Conservation (phyloP, 2,329 filamentous ascomycete genomes). For the Scleromitrula shiraiana region DNA sequence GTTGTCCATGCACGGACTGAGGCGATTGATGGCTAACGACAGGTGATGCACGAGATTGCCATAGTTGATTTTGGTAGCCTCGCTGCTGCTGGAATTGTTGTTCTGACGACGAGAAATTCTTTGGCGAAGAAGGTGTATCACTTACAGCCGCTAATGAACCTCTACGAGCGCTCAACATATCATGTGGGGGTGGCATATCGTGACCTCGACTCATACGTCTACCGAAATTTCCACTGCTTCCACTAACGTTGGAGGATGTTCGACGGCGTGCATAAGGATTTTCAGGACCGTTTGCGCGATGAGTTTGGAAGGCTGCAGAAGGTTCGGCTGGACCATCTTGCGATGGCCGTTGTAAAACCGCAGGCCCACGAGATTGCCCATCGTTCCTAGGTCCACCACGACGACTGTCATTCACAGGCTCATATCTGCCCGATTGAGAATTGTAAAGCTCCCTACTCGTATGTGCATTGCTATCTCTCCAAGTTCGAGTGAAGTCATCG, state of each 20-base stretch:
- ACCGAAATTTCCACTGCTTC: constrained; percentile 66
- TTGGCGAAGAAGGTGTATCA: constrained; percentile 44
- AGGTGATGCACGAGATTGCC: constrained; percentile 34
- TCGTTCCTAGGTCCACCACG: constrained; percentile 61
- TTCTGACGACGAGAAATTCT: constrained; percentile 30
- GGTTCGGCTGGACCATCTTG: constrained; percentile 71
- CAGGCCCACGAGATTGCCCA: constrained; percentile 58
- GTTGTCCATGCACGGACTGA: constrained; percentile 25
- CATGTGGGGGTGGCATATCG: constrained; percentile 27
- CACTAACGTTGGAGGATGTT: constrained; percentile 86
- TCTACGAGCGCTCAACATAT: constrained; percentile 37
- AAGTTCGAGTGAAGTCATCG: constrained; percentile 85
- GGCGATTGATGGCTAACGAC: constrained; percentile 29
- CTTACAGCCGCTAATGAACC: constrained; percentile 42
- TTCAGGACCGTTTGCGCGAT: constrained; percentile 57
- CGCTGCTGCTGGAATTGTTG: constrained; percentile 23
- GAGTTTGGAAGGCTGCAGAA: constrained; percentile 78
- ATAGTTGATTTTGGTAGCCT: constrained; percentile 27
- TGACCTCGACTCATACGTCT: constrained; percentile 29
- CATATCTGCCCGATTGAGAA: constrained; percentile 89
- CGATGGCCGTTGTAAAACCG: constrained; percentile 65
- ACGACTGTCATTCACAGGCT: constrained; percentile 71
- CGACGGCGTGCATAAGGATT: constrained; percentile 66
- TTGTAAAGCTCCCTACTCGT: constrained; percentile 78
- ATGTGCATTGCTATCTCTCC: constrained; percentile 60